Percentiles rank a stretch among this genome's conserved stretches.
Conservation (phyloP, 768 basidiomycete species). For the Cantharellus anzutake region DNA sequence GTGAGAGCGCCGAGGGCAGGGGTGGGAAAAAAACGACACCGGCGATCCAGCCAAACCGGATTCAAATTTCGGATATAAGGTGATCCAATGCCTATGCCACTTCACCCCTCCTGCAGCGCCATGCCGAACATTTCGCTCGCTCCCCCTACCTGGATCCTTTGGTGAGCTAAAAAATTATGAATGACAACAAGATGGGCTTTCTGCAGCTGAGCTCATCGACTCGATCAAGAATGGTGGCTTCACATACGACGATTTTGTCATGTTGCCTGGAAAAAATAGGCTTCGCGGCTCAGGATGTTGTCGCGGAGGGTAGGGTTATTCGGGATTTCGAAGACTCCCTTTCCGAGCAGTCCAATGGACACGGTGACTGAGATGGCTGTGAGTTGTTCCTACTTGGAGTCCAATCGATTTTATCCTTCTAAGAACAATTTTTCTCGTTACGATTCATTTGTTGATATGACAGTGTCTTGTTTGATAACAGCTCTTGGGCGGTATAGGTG, state of each 20-base stretch:
- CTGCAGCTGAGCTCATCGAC: slow-evolving; percentile 78
- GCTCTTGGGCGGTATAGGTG: slow-evolving; percentile 90
- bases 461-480: slow-evolving; percentile 11
- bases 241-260: slow-evolving; percentile 93
- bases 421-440: too few relatives aligned
- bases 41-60: too few relatives aligned
- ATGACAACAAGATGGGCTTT: slow-evolving; percentile 84
- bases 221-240: slow-evolving; percentile 72
- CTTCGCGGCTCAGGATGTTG: slow-evolving; percentile 66
- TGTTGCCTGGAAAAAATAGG: slow-evolving; percentile 93
- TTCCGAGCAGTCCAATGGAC: slow-evolving; percentile 98
- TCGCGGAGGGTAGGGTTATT: slow-evolving; percentile 73
- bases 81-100: too few relatives aligned
- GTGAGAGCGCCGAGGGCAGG: too few relatives aligned
- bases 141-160: too few relatives aligned
- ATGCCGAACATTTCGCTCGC: too few relatives aligned
- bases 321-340: slow-evolving; percentile 83
- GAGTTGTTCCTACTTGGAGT: slow-evolving; percentile 27
- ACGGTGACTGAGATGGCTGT: slow-evolving; percentile 97
- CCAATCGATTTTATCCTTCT: too few relatives aligned
- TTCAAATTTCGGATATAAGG: too few relatives aligned
- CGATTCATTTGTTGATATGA: too few relatives aligned
- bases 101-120: too few relatives aligned
- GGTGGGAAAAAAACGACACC: too few relatives aligned
- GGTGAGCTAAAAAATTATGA: too few relatives aligned